Conservation (phyloP, 345 rosid species). For the Orychophragmus violaceus region DNA sequence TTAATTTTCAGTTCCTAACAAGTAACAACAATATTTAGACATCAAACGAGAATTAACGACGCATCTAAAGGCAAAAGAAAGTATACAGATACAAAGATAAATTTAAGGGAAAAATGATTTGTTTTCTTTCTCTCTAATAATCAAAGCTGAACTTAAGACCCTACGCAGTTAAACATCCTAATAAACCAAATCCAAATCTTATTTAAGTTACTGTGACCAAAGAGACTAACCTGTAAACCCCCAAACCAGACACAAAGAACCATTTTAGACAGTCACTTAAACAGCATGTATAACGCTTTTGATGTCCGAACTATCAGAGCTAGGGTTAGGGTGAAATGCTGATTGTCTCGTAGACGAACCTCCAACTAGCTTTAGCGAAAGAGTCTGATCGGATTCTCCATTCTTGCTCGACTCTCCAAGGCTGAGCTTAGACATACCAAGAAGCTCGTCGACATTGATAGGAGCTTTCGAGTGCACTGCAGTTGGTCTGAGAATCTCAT, state of each 20-base stretch:
- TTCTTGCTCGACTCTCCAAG: constrained; percentile 55
- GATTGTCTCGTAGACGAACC: constrained; percentile 74
- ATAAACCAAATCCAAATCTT: constrained; percentile 15
- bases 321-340: constrained; percentile 85
- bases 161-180: constrained; percentile 26
- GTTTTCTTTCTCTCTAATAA: background rate
- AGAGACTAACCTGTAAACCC: constrained; percentile 21
- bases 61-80: constrained; percentile 16
- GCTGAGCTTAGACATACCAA: constrained; percentile 88
- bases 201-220: constrained; percentile 24
- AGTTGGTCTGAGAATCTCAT: constrained; percentile 82
- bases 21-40: constrained; percentile 4
- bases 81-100: constrained; percentile 1
- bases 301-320: constrained; percentile 47
- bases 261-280: constrained; percentile 7
- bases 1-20: too few species aligned
- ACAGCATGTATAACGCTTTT: constrained; percentile 61
- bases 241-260: constrained; percentile 8
- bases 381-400: constrained; percentile 50
- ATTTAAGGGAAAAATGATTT: constrained; percentile 3
- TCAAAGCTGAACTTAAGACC: constrained; percentile 27
- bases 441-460: constrained; percentile 80
- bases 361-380: constrained; percentile 67
- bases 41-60: constrained; percentile 9
- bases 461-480: constrained; percentile 80